Conservation (phyloP, 306 rosid genomes). For the Begonia loranthoides region DNA sequence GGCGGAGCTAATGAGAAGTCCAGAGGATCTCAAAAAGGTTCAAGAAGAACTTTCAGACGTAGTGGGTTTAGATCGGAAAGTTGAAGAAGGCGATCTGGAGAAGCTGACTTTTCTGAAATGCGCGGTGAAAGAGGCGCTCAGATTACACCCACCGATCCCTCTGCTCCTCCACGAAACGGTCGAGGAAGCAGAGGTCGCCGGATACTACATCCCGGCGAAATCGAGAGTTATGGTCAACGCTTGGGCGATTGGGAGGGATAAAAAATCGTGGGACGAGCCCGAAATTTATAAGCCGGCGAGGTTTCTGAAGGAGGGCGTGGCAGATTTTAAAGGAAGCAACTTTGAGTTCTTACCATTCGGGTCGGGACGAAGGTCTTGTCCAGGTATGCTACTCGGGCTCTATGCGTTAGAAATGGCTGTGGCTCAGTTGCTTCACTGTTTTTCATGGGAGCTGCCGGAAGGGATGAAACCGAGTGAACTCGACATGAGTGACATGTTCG, state of each 20-base stretch:
- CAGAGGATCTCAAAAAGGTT: slow-evolving; percentile 48
- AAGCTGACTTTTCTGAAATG: slow-evolving; percentile 45
- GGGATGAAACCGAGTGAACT: too few species aligned
- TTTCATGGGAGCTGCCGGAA: too few species aligned
- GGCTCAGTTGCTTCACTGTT: too few species aligned
- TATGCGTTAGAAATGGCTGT: too few species aligned
- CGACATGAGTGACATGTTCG: too few species aligned
- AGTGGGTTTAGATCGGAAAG: slow-evolving; percentile 54
- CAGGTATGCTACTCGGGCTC: too few species aligned
- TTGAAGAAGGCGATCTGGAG: slow-evolving; percentile 59
- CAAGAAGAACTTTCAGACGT: slow-evolving; percentile 53
- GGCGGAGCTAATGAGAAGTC: slow-evolving; percentile 59
- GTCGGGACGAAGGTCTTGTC: too few species aligned
- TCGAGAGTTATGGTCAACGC: slow-evolving; percentile 71
- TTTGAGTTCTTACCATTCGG: slow-evolving; percentile 18
- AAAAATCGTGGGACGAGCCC: slow-evolving; percentile 42
- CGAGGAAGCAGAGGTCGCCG: slow-evolving; percentile 39
- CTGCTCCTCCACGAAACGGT: slow-evolving; percentile 89
- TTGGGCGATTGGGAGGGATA: slow-evolving; percentile 76
- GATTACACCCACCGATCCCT: slow-evolving; percentile 94
- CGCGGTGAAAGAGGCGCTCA: slow-evolving; percentile 47
- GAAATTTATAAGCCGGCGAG: slow-evolving; percentile 50
- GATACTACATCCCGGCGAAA: slow-evolving; percentile 44
- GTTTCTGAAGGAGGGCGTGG: slow-evolving; percentile 35
- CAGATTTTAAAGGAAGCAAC: slow-evolving; percentile 71